Evolutionary conservation across 441 rosid species (phyloP).

Genomic region (Daphne laureola): DNA sequence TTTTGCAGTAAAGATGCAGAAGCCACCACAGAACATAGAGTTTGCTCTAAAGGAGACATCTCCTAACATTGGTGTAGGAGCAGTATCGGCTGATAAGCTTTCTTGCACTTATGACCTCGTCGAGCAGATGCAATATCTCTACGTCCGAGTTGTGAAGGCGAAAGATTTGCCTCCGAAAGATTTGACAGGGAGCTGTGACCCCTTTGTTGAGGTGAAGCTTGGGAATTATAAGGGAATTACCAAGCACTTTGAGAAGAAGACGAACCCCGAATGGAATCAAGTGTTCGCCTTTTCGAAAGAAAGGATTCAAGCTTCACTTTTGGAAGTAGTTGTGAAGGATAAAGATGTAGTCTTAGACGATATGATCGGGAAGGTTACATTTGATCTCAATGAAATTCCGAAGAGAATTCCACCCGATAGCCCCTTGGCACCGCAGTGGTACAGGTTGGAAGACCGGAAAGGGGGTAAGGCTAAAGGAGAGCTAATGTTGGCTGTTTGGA

Average conservation of each 20-base stretch:
- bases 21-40: conserved; percentile 60
- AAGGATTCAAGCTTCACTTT: conserved; percentile 64
- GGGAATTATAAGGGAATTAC: conserved; percentile 88
- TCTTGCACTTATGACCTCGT: conserved; percentile 71
- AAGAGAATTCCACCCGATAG: conserved; percentile 89
- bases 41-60: conserved; percentile 87
- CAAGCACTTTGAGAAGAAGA: conserved; percentile 76
- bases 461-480: conserved; percentile 72
- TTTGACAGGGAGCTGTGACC: conserved; percentile 70
- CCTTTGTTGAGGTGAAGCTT: conserved; percentile 75
- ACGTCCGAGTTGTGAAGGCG: conserved; percentile 70
- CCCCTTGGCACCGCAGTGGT: conserved; percentile 96
- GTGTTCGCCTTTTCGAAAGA: conserved; percentile 88
- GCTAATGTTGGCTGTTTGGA: conserved; percentile 90
- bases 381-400: conserved; percentile 82
- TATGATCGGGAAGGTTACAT: conserved; percentile 52
- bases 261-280: conserved; percentile 92
- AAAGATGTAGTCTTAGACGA: conserved; percentile 70
- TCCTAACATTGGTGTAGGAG: conserved; percentile 79
- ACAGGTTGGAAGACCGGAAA: conserved; percentile 60
- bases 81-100: conserved; percentile 53
- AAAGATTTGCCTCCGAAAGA: conserved; percentile 71
- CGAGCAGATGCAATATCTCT: conserved; percentile 79
- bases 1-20: conserved; percentile 54
- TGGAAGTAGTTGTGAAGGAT: conserved; percentile 83